Percentiles rank a stretch among this genome's conserved stretches.
Conservation (phyloP, 2,329 filamentous ascomycete genomes). For the Lasiodiplodia sp. region DNA sequence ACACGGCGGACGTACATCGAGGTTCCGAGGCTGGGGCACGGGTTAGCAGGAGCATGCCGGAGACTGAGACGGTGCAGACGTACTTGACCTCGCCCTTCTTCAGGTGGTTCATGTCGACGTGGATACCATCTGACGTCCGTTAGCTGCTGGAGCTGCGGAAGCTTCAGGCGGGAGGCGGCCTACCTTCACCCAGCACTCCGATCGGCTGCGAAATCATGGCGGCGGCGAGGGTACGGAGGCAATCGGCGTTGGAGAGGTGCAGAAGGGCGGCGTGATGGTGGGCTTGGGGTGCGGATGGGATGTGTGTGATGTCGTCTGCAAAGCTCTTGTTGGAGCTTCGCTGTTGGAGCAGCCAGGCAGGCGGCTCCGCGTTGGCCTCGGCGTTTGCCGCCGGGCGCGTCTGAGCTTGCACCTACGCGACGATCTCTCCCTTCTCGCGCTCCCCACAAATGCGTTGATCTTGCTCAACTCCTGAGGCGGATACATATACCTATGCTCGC, state of each 20-base stretch:
- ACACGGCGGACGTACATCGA: constrained; percentile 78
- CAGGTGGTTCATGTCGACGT: constrained; percentile 97
- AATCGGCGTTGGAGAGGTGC: background rate
- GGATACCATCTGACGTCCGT: constrained; percentile 83
- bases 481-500: constrained; percentile 11
- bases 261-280: background rate
- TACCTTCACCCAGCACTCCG: constrained; percentile 50
- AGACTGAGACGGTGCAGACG: constrained; percentile 48
- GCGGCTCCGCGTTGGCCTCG: constrained; percentile 26
- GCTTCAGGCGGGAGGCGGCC: constrained; percentile 19
- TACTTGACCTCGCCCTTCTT: constrained; percentile 99
- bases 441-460: constrained; percentile 25
- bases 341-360: constrained; percentile 15
- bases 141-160: constrained; percentile 33
- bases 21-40: constrained; percentile 77
- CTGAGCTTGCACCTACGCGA: constrained; percentile 9
- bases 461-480: constrained; percentile 17
- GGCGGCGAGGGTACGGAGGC: constrained; percentile 23
- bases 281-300: background rate
- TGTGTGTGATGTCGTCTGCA: constrained; percentile 1
- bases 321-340: constrained; percentile 24
- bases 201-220: constrained; percentile 34
- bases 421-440: constrained; percentile 20
- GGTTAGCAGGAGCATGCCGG: constrained; percentile 10
- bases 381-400: constrained; percentile 20